phyloP scores from a whole-genome alignment of 2,329 filamentous ascomycete genomes.

The Pseudocercospora fuligena region DNA sequence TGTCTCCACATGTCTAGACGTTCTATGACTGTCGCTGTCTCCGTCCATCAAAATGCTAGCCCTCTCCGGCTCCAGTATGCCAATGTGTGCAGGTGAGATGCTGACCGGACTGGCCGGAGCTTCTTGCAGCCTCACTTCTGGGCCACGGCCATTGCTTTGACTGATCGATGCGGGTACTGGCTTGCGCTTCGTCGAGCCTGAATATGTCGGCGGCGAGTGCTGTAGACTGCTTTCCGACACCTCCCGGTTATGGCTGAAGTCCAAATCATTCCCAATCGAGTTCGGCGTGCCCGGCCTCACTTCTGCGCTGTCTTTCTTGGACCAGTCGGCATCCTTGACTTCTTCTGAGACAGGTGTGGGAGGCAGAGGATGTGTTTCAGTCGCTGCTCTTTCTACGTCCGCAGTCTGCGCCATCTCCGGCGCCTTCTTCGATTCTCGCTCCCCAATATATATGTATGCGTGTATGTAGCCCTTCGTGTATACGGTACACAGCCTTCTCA shows the following conservation, averaged over 20 bases:
- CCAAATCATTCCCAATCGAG: constrained; percentile 9
- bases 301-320: constrained; percentile 2
- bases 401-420: constrained; percentile 19
- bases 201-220: constrained; percentile 20
- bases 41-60: constrained; percentile 33
- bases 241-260: constrained; percentile 24
- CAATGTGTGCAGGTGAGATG: constrained; percentile 38
- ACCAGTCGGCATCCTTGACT: constrained; percentile 1
- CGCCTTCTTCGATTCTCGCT: not conserved
- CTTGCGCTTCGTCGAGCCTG: constrained; percentile 23
- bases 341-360: constrained; percentile 13
- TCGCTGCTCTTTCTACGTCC: constrained; percentile 9
- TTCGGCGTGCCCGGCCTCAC: constrained; percentile 22
- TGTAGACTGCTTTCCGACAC: constrained; percentile 26
- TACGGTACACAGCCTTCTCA: not conserved
- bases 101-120: constrained; percentile 41
- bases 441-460: not conserved
- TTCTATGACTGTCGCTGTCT: constrained; percentile 27
- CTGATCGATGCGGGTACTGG: constrained; percentile 14
- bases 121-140: constrained; percentile 39
- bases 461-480: constrained; percentile 4
- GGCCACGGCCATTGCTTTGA: constrained; percentile 18
- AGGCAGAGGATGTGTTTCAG: constrained; percentile 12
- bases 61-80: constrained; percentile 36
- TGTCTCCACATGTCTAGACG: constrained; percentile 28